Base-by-base conservation (phyloP, 163 green algal species). In the Volvox carteri region DNA sequence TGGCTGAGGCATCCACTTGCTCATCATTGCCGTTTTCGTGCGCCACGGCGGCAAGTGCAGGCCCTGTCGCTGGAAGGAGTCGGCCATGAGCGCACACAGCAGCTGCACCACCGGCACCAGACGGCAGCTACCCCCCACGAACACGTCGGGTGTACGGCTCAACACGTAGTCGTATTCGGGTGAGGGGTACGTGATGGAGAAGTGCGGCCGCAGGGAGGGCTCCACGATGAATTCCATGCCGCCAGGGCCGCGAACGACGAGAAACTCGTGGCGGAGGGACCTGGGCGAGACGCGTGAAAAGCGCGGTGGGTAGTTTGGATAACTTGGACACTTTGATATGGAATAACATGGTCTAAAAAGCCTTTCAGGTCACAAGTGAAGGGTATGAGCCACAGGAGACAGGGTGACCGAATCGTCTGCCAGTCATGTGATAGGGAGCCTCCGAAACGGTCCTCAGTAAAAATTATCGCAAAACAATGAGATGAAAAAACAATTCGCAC, bases 21-120 rank as follows among this genome's bases (percentile, higher is more conserved):
- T 94, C 1, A 96, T 90, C 92, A 97, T 92, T 85, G 90, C 91
- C 58, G 92, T 87, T 42, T 90, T 84, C 25, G 91, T 89, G 44
- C 95, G 91, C 95, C 95, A 97, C 25, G 95, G 95, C 33, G 95
- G 94, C 75, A 96, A 80, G 14, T 92, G 89, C 41, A 96, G 88
- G 6, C 92, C 93, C 50, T 92, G 83, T n/a, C 81, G 70, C 62
- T 92, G 74, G 83, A 97, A 97, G 0, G 94, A 94, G n/a, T 90
- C 88, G 11, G 75, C 87, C 93, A 97, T 95, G 76, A 95, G 94
- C 28, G 83, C 88, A 85, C 92, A 96, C 33, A 97, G 73, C 60
- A 92, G 58, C 52, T 94, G 87, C 84, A 96, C 92, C 0, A 95
- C 1, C 0, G 90, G 90, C n/a, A 81, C 78, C 7, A 96, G 85